Evolutionary conservation across 176 grass and related monocot genomes (phyloP).

Genomic region (Luzula sylvatica): DNA sequence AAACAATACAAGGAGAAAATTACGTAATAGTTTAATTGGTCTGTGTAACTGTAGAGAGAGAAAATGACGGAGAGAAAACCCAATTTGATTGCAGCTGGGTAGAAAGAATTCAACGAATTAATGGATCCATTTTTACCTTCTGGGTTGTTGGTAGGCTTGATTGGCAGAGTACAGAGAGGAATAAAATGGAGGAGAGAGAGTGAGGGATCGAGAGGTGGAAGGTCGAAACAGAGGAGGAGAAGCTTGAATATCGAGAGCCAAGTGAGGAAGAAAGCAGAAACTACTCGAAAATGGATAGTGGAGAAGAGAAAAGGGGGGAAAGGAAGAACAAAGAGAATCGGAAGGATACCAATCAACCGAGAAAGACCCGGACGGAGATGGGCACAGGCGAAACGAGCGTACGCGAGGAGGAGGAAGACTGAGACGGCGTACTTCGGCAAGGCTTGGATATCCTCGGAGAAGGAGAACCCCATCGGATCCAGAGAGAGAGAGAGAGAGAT

Average conservation of each 20-base stretch:
- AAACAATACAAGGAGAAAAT: conserved; percentile 33
- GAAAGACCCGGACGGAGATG: conserved; percentile 29
- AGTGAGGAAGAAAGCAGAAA: conserved; percentile 57
- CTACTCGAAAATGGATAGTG: conserved; percentile 32
- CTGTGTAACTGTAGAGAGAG: conserved; percentile 25
- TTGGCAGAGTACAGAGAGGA: conserved; percentile 25
- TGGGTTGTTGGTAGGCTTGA: conserved; percentile 4
- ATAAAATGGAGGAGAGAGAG: conserved; percentile 38
- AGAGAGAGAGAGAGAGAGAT: not conserved
- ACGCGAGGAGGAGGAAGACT: conserved; percentile 28
- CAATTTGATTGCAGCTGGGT: conserved; percentile 22
- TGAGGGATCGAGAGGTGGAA: conserved; percentile 33
- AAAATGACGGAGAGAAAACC: conserved; percentile 37
- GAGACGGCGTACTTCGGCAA: conserved; percentile 17
- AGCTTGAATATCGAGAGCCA: conserved; percentile 58
- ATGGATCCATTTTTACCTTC: not conserved
- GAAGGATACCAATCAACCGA: conserved; percentile 37
- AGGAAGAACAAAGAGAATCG: conserved; percentile 29
- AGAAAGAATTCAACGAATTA: not conserved
- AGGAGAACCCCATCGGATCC: conserved; percentile 11
- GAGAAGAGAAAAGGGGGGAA: conserved; percentile 41
- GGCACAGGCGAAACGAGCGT: conserved; percentile 27
- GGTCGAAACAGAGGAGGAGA: conserved; percentile 35
- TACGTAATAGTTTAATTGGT: conserved; percentile 13
- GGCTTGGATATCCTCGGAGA: conserved; percentile 17